Percentiles rank a stretch among this genome's conserved stretches.
Conservation (phyloP, 257 asterid genomes). For the Oldenlandia corymbosa region DNA sequence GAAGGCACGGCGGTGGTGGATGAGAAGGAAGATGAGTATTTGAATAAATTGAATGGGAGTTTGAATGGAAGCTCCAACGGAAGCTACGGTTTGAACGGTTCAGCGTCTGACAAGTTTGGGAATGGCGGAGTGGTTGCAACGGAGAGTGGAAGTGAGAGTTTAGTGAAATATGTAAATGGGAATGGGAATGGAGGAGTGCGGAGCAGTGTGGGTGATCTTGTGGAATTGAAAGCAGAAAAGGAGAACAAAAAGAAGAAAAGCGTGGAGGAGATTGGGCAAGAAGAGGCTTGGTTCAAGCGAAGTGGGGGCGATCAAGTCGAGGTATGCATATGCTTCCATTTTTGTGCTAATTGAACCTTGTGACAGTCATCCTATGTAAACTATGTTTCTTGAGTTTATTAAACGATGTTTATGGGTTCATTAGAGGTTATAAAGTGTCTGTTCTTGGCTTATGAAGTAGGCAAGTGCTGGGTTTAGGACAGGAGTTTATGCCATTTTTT, state of each 20-base stretch:
- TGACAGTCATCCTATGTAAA: not conserved
- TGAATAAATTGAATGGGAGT: constrained; percentile 14
- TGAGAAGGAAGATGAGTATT: constrained; percentile 14
- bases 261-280: constrained; percentile 83
- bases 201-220: constrained; percentile 22
- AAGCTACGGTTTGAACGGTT: constrained; percentile 34
- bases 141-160: constrained; percentile 32
- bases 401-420: not conserved
- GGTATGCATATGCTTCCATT: constrained; percentile 39
- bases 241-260: constrained; percentile 43
- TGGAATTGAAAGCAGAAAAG: constrained; percentile 31
- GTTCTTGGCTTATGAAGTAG: not conserved
- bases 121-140: constrained; percentile 27
- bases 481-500: not conserved
- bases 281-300: constrained; percentile 81
- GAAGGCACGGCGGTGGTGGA: constrained; percentile 18
- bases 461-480: not conserved
- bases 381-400: not conserved
- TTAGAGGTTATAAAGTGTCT: not conserved
- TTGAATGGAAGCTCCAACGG: constrained; percentile 32
- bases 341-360: not conserved
- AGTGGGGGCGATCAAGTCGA: constrained; percentile 36
- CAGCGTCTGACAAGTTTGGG: constrained; percentile 8
- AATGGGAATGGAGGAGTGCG: constrained; percentile 40
- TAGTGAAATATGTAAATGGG: constrained; percentile 44